Evolutionary conservation across 352 stramenopile genomes (phyloP).

Genomic region (Elongisporangium anandrum): DNA sequence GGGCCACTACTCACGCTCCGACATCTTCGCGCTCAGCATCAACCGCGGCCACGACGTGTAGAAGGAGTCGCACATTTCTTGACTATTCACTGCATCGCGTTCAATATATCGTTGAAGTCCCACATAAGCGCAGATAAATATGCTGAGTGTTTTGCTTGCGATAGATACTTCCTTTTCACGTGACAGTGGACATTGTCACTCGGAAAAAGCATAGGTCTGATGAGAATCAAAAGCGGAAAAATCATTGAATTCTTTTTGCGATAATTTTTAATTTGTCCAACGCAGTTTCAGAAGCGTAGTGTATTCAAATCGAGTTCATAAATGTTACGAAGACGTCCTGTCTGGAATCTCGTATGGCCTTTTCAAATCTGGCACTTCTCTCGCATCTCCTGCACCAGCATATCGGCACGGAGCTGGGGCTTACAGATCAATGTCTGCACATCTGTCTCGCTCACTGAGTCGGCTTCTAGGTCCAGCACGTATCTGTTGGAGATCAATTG

Average conservation of each 20-base stretch:
- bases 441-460: slow-evolving; percentile 29
- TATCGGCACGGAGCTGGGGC: slow-evolving; percentile 21
- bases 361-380: slow-evolving; percentile 29
- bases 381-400: slow-evolving; percentile 26
- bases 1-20: slow-evolving; percentile 17
- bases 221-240: no score
- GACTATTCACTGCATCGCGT: no score
- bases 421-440: slow-evolving; percentile 21
- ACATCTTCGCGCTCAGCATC: slow-evolving; percentile 14
- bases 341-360: no score
- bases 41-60: background rate
- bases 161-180: no score
- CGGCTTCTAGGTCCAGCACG: slow-evolving; percentile 41
- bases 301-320: background rate
- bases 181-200: no score
- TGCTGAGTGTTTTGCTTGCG: no score
- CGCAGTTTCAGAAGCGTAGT: no score
- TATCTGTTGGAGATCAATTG: slow-evolving; percentile 17
- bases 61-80: background rate
- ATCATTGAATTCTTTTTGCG: no score
- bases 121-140: no score
- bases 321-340: background rate
- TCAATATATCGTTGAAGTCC: no score
- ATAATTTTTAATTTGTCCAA: no score
- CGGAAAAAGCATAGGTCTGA: no score